Conservation (phyloP, 768 basidiomycete species). For the Trametes punicea region DNA sequence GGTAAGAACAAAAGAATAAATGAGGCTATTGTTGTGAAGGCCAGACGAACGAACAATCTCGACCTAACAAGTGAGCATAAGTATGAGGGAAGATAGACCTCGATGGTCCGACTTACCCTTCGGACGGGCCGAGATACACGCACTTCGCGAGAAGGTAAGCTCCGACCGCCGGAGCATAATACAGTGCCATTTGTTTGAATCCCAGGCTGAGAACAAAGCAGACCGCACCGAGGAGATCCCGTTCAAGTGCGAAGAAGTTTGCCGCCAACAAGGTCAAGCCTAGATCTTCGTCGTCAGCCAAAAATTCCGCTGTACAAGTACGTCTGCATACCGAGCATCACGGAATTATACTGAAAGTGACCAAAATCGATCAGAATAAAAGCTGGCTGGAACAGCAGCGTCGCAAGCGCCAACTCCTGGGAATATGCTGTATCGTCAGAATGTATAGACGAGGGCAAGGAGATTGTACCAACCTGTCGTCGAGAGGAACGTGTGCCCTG, state of each 20-base stretch:
- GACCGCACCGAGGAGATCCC: conserved; percentile 73
- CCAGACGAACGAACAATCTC: conserved; percentile 65
- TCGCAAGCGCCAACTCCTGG: conserved; percentile 65
- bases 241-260: conserved; percentile 62
- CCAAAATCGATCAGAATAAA: conserved; percentile 86
- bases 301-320: background rate
- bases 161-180: conserved; percentile 92
- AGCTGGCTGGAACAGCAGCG: conserved; percentile 78
- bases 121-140: conserved; percentile 63
- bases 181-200: conserved; percentile 96
- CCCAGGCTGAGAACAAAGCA: conserved; percentile 82
- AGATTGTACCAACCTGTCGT: conserved; percentile 57
- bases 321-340: conserved; percentile 72
- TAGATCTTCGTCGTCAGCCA: conserved; percentile 26
- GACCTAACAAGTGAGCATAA: conserved; percentile 19
- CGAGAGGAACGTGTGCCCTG: conserved; percentile 67
- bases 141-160: conserved; percentile 90
- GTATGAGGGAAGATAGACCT: background rate
- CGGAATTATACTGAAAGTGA: conserved; percentile 94
- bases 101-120: conserved; percentile 59
- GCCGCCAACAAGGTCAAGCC: conserved; percentile 69
- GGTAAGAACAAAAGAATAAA: conserved; percentile 75
- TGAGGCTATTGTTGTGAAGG: conserved; percentile 52
- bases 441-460: background rate
- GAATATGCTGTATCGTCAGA: background rate